Evolutionary conservation across 495 filamentous ascomycete genomes (phyloP).

Genomic region (Platismatia glauca): DNA sequence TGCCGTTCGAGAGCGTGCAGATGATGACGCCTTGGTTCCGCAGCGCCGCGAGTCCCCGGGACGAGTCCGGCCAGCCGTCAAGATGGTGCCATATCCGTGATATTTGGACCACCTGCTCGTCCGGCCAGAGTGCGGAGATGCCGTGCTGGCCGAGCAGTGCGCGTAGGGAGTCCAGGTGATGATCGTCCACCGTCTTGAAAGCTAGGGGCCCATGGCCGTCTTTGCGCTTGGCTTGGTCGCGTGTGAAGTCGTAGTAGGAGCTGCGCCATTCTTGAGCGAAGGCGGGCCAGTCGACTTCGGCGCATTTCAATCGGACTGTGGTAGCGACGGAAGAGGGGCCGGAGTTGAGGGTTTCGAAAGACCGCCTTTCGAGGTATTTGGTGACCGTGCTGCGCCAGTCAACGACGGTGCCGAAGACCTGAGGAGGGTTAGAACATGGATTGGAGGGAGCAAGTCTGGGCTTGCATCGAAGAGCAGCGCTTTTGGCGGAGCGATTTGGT

Average conservation of each 20-base stretch:
- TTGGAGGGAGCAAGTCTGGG: not conserved
- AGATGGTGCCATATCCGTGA: conserved; percentile 62
- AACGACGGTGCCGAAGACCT: conserved; percentile 69
- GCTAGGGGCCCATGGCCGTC: conserved; percentile 32
- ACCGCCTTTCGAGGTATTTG: conserved; percentile 36
- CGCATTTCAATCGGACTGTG: conserved; percentile 38
- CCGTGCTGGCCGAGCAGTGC: conserved; percentile 45
- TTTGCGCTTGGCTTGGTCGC: conserved; percentile 20
- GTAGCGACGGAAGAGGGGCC: conserved; percentile 37
- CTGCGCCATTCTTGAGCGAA: conserved; percentile 62
- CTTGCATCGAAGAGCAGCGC: conserved; percentile 48
- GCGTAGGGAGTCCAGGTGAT: conserved; percentile 54
- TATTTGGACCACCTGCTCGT: conserved; percentile 48
- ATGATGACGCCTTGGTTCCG: conserved; percentile 44
- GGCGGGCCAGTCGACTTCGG: conserved; percentile 47
- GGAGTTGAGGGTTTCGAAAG: conserved; percentile 35
- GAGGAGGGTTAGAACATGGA: conserved; percentile 1
- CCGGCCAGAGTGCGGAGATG: conserved; percentile 49
- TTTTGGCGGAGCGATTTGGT: conserved; percentile 27
- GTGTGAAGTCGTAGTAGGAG: conserved; percentile 53
- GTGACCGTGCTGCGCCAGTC: conserved; percentile 59
- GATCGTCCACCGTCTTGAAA: conserved; percentile 57
- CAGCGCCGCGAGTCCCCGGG: conserved; percentile 45
- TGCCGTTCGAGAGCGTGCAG: conserved; percentile 67
- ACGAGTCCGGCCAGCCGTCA: conserved; percentile 58